Evolutionary conservation across 169 alveolate species (phyloP), one percentile per base, ranked within the genome.

Genomic region (Eimeria maxima): DNA sequence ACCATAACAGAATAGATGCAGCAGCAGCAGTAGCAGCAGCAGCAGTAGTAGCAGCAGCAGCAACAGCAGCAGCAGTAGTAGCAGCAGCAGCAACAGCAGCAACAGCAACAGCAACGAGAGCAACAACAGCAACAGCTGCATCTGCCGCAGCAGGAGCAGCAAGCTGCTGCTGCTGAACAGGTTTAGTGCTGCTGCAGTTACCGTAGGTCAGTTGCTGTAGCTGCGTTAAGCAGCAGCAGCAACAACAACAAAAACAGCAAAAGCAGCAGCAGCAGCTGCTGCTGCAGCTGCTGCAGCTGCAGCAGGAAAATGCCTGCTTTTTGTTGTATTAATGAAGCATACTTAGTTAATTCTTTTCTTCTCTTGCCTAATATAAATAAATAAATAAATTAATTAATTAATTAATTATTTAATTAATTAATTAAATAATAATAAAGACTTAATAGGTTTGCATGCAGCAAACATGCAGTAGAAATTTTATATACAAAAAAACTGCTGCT

Each of bases 61-160:
- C 81, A n/a, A 22, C 80, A n/a, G 45, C 80, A 29, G 80, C 2
- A 69, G 80, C 80, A n/a, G 80, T 22, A 69, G 67, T 24, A 57
- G 22, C 67, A 57, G 24, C 67, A 8, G 67, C 67, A 13, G 67
- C 24, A 18, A 14, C 24, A 18, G 18, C 24, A 18, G 5, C 24
- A 18, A 24, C n/a, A 20, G 69, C 20, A 16, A 2, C 22, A 53
- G 11, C 18, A 33, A 53, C 18, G 63, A 53, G 11, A 16, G 1
- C 18, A 16, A 2, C 18, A 16, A 53, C 18, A 0, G 1, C 18
- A 16, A 16, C 22, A 16, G 63, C 11, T 53, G 18, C 22, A 53
- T 0, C 18, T 53, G 63, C 3, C 18, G 63, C 63, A 53, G 63
- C 63, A 53, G 18, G 63, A 16, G 63, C 11, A 16, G 63, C 63